Evolutionary conservation across 345 rosid genomes (phyloP), one percentile per base, ranked within the genome.

Genomic region (Tarenaya hassleriana): DNA sequence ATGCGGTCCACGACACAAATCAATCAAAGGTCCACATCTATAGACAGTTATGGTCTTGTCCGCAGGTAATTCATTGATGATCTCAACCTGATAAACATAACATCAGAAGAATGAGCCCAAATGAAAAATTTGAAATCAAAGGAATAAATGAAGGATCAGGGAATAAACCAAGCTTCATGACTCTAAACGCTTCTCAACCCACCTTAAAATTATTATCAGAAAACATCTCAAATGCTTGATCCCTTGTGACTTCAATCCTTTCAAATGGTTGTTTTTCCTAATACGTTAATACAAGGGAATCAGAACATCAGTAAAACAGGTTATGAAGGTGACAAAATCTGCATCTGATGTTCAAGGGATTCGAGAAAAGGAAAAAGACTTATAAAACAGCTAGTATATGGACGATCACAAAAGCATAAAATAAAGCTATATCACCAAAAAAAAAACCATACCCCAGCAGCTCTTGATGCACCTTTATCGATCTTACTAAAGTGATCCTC

Each of bases 1-100:
- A 72, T 94, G 99, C 45, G 99, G 99, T 35, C 99, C 97, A 60
- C 99, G 97, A 60, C 99, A 94, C 56, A 94, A 68, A 73, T 94
- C 99, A 39, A 88, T 89, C 76, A 88, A 68, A 34, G 95, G 95
- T 10, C 99, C 99, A 54, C 99, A 94, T 75, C 99, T 75, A 64
- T 88, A 94, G 31, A 94, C 97, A 4, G 97, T 88, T 64, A 88
- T 88, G 50, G 95, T 88, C 68, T 88, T 83, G 75, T 86, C 95
- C 1, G 69, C 79, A 50, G 97, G 89, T 66, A 94, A 81, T 32
- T 74, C 94, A 1, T 64, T 80, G 70, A 94, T 94, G 71, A 94
- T 81, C 69, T 94, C 99, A 56, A 83, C 80, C 99, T 94, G 73
- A 68, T 66, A 52, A 68, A 50, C n/a, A n/a, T 34, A 55, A 54